phyloP scores from a whole-genome alignment of 805 yeast species.

The Wickerhamiella australiensis region DNA sequence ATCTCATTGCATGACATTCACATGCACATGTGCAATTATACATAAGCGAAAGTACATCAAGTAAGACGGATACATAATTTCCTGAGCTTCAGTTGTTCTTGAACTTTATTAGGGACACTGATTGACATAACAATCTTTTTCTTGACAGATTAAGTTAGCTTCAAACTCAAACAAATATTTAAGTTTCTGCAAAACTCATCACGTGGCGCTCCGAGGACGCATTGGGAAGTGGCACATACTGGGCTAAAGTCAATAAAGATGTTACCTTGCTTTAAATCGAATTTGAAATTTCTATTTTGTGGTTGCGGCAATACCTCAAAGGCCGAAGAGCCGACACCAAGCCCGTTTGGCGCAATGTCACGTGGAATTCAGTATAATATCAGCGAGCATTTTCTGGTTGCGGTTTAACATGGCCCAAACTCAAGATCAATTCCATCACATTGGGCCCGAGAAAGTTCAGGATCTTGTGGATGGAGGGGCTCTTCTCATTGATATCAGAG shows the following conservation, averaged over 20 bases:
- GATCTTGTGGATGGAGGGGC: constrained; percentile 4
- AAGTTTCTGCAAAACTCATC: not conserved
- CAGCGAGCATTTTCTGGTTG: not conserved
- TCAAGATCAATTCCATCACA: not conserved
- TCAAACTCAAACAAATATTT: no score
- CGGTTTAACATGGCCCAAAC: not conserved
- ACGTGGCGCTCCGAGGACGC: not conserved
- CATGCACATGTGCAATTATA: not conserved
- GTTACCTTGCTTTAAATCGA: no score
- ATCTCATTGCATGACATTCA: not conserved
- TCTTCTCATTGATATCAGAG: constrained; percentile 15
- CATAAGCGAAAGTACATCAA: not conserved
- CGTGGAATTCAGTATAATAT: constrained; percentile 1
- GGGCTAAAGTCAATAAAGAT: not conserved
- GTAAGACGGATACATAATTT: no score
- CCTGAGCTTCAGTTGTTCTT: no score
- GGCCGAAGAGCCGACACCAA: no score
- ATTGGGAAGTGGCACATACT: not conserved
- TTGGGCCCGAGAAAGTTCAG: constrained; percentile 7
- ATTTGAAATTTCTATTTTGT: no score
- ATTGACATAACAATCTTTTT: no score
- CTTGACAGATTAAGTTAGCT: no score
- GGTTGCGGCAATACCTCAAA: no score
- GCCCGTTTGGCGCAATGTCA: constrained; percentile 7
- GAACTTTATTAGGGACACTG: no score